Evolutionary conservation across 495 filamentous ascomycete genomes (phyloP), one percentile per base, ranked within the genome.

Genomic region (Aspergillus asperescens): DNA sequence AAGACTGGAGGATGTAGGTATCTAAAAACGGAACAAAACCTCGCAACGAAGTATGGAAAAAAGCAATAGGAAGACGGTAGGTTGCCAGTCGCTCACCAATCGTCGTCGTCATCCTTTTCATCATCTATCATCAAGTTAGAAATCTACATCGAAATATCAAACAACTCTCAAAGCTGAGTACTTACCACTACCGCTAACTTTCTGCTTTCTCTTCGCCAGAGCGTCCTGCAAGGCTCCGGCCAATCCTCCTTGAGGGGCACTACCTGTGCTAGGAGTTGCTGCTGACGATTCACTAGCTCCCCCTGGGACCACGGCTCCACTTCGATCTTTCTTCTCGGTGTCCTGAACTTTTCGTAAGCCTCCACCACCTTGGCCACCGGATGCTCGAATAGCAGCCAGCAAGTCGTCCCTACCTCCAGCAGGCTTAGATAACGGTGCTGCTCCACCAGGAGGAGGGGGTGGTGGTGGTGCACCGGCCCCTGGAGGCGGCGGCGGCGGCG

Each of bases 121-220:
- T 91, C 87, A 73, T 91, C 84, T 88, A 50, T 50, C 13, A 51
- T 70, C 54, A 54, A 62, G 68, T 54, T 65, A 62, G 20, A 49
- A 39, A 19, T 16, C 8, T 20, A 31, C 7, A n/a, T 28, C 29
- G 18, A 15, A 12, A 6, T 37, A 8, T 16, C 3, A 37, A 37
- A 16, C 2, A 15, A 13, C 13, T 18, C 4, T 5, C 3, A 18
- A 35, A 13, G 4, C 28, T 48, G 8, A 35, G 44, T 42, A 85
- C 89, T 80, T 85, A 96, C 90, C 90, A 74, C 88, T 93, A 63
- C 83, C 80, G 65, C 87, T 85, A 62, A 95, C 90, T 76, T 90
- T 92, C 71, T 86, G 79, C 73, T 95, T 95, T 71, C 90, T 75
- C 71, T 88, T 81, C 55, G 81, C 79, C 54, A 92, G 70, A 39